A percentile compares a stretch with the other conserved stretches of the same genome.
Conservation (phyloP, 139 green algal species). For the Haematococcus lacustris region DNA sequence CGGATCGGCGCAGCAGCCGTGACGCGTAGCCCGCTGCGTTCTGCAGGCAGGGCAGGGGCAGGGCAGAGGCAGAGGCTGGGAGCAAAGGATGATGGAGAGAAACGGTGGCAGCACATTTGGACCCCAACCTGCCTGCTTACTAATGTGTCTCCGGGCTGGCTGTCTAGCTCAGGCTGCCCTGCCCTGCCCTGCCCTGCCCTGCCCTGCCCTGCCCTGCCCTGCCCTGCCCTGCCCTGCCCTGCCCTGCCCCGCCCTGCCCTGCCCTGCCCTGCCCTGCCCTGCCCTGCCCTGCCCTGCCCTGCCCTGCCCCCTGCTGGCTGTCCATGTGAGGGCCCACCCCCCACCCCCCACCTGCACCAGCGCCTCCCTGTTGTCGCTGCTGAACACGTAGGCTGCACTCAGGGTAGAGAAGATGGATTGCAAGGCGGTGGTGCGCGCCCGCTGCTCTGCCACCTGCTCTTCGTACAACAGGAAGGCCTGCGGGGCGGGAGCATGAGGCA, state of each 20-base stretch:
- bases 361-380: conserved; percentile 63
- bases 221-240: no score
- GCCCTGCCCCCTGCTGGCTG: neutral
- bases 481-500: no score
- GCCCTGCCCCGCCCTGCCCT: no score
- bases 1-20: conserved; percentile 77
- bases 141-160: no score
- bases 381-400: conserved; percentile 69
- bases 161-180: neutral
- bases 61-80: no score
- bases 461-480: conserved; percentile 90
- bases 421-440: conserved; percentile 41
- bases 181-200: neutral
- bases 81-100: no score
- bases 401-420: conserved; percentile 79
- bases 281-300: no score
- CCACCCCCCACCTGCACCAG: conserved; percentile 62
- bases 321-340: neutral
- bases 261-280: no score
- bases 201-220: neutral
- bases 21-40: conserved; percentile 64
- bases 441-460: conserved; percentile 72
- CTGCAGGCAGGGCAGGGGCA: no score
- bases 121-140: no score
- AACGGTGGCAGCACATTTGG: no score